Evolutionary conservation across 2,329 filamentous ascomycete species (phyloP).

Genomic region (Claviceps spartinae): DNA sequence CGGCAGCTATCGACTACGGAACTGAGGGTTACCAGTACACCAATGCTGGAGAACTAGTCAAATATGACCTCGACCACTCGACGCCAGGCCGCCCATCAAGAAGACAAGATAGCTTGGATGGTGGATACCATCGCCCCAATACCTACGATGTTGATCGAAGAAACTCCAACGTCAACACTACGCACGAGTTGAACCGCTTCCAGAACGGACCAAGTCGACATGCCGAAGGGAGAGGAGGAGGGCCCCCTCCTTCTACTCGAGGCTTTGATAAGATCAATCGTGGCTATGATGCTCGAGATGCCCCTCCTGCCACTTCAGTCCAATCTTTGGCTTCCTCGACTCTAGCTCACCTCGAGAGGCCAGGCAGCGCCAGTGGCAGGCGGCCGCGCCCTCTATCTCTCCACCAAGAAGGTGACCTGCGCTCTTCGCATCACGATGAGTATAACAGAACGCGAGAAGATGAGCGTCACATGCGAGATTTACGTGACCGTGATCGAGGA

Average conservation of each 20-base stretch:
- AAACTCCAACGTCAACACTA: conserved; percentile 33
- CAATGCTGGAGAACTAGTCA: conserved; percentile 45
- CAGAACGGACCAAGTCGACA: conserved; percentile 24
- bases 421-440: conserved; percentile 32
- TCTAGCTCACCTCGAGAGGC: conserved; percentile 8
- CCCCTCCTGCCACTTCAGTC: conserved; percentile 29
- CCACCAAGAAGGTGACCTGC: conserved; percentile 35
- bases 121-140: conserved; percentile 40
- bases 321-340: conserved; percentile 22
- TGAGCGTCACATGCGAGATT: conserved; percentile 27
- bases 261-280: conserved; percentile 57
- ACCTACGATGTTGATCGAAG: conserved; percentile 32
- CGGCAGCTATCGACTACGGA: conserved; percentile 36
- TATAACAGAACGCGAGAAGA: conserved; percentile 36
- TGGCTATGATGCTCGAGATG: conserved; percentile 30
- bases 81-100: conserved; percentile 23
- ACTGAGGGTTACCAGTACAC: conserved; percentile 51
- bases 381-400: conserved; percentile 35
- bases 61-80: conserved; percentile 46
- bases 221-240: conserved; percentile 30
- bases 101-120: conserved; percentile 42
- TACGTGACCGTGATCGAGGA: conserved; percentile 18
- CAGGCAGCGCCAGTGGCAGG: conserved; percentile 8
- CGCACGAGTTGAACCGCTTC: conserved; percentile 28
- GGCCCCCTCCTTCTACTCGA: conserved; percentile 55